Evolutionary conservation across 164 flowering plant genomes (phyloP).

Genomic region (Warburgia ugandensis): DNA sequence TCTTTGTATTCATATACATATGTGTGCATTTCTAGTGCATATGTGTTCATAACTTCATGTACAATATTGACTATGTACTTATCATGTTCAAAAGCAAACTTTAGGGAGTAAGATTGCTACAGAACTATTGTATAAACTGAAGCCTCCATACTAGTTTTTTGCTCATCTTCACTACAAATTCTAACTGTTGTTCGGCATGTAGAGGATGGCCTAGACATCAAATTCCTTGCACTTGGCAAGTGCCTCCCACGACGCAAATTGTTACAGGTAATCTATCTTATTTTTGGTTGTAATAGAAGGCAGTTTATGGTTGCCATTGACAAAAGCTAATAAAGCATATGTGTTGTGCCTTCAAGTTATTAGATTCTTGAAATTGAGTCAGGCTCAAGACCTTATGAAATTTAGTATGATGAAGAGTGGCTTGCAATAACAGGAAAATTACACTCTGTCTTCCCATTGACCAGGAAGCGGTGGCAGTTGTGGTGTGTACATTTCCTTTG

Average conservation of each 20-base stretch:
- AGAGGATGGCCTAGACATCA: conserved; percentile 66
- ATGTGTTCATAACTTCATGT: no score
- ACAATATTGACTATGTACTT: no score
- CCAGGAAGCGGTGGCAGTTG: conserved; percentile 31
- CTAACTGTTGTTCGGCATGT: conserved; percentile 87
- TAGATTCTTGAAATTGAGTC: conserved; percentile 82
- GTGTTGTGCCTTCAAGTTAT: no score
- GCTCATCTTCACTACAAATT: conserved; percentile 96
- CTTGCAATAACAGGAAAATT: conserved; percentile 67
- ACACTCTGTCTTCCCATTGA: conserved; percentile 55
- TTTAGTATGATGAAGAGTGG: conserved; percentile 97
- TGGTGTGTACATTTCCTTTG: conserved; percentile 30
- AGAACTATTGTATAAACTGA: conserved; percentile 61
- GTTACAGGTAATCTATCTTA: conserved; percentile 54
- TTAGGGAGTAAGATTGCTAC: conserved; percentile 87
- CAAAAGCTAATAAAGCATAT: no score
- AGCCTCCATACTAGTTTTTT: conserved; percentile 89
- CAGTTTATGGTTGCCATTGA: background rate
- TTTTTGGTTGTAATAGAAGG: no score
- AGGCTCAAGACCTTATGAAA: conserved; percentile 69
- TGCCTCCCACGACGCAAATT: conserved; percentile 79
- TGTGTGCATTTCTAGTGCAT: no score
- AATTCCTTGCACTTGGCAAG: conserved; percentile 93
- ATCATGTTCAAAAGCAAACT: conserved; percentile 61
- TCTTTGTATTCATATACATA: no score